phyloP scores from a whole-genome alignment of 169 alveolate species.

The Plasmodium gonderi region DNA sequence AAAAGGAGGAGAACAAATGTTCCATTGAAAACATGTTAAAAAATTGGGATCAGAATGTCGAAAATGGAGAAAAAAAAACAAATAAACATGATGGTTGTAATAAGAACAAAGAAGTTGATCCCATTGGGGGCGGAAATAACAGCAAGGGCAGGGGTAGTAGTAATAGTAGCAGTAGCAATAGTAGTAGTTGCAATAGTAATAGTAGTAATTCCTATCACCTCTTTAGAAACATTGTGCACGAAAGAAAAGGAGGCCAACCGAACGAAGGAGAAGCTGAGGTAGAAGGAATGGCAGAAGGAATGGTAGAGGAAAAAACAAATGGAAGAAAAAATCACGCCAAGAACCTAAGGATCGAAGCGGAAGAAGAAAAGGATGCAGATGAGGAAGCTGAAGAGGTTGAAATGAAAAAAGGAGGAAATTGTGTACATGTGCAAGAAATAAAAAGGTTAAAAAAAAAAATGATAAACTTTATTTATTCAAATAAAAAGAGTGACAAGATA shows the following conservation, averaged over 20 bases:
- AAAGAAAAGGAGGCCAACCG: too few species aligned
- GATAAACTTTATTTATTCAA: constrained; percentile 15
- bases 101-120: neutral
- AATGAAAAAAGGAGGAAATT: neutral
- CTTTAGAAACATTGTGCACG: too few species aligned
- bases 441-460: constrained; percentile 26
- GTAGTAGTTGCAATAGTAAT: neutral
- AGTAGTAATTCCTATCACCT: neutral
- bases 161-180: neutral
- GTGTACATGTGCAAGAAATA: constrained; percentile 25
- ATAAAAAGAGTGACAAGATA: constrained; percentile 31
- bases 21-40: constrained; percentile 14
- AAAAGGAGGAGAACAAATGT: constrained; percentile 5
- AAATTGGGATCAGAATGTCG: neutral
- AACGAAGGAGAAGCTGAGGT: too few species aligned
- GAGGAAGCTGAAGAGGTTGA: neutral
- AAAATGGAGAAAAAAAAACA: neutral
- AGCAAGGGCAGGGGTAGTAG: neutral
- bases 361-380: neutral
- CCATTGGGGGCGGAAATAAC: neutral
- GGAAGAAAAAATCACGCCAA: too few species aligned
- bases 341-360: neutral
- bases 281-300: too few species aligned
- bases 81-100: neutral
- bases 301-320: neutral